phyloP scores from a whole-genome alignment of 805 yeast genomes.

The Blastobotrys attinorum region DNA sequence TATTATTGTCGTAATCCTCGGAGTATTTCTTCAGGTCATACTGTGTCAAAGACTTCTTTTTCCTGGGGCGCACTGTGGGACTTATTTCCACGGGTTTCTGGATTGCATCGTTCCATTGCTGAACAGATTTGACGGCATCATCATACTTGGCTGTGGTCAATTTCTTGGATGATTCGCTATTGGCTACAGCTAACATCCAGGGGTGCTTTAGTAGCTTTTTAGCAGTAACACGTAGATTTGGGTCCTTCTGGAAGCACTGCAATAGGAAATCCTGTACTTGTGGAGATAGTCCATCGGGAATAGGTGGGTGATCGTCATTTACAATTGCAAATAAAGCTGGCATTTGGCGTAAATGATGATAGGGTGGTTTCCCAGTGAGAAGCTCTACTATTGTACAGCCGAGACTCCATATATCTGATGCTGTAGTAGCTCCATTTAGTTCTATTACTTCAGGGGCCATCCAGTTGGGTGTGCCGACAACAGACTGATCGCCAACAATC shows the following conservation, averaged over 20 bases:
- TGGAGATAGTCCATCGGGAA: constrained; percentile 43
- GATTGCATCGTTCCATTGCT: constrained; percentile 23
- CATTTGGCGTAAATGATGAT: constrained; percentile 65
- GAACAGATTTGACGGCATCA: constrained; percentile 26
- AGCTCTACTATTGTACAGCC: constrained; percentile 94
- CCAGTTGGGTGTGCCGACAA: constrained; percentile 92
- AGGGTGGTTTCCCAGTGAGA: constrained; percentile 81
- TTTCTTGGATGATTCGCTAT: constrained; percentile 4
- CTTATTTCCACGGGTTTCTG: constrained; percentile 4
- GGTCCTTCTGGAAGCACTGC: constrained; percentile 67
- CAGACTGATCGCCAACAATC: constrained; percentile 16
- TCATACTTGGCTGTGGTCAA: constrained; percentile 10
- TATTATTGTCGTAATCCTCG: neutral
- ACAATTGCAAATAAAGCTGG: constrained; percentile 81
- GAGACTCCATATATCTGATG: constrained; percentile 78
- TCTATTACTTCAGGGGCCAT: constrained; percentile 96
- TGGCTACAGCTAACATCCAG: constrained; percentile 41
- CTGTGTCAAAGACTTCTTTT: no score
- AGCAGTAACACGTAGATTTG: constrained; percentile 51
- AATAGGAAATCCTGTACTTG: constrained; percentile 49
- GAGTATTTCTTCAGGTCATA: neutral
- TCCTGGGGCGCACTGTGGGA: neutral
- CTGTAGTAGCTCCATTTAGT: constrained; percentile 76
- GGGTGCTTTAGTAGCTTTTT: constrained; percentile 46
- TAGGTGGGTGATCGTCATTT: constrained; percentile 59